Evolutionary conservation across 768 basidiomycete genomes (phyloP).

Genomic region (Tricholoma flavovirens): DNA sequence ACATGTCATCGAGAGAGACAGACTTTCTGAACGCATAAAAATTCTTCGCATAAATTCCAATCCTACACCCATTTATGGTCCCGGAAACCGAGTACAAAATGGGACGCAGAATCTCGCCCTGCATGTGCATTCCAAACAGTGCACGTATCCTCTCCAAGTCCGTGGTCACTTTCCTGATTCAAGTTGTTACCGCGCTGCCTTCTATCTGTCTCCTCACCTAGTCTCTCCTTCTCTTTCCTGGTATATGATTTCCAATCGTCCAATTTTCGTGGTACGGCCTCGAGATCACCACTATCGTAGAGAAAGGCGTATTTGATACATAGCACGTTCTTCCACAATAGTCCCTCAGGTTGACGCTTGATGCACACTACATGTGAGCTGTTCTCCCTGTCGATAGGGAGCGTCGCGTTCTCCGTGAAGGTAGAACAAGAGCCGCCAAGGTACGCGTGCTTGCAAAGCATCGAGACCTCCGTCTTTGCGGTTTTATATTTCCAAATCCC

Average conservation of each 20-base stretch:
- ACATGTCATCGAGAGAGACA: no score
- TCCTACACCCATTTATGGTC: no score
- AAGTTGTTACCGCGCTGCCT: conserved; percentile 14
- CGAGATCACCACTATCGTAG: conserved; percentile 14
- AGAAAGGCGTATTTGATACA: conserved; percentile 20
- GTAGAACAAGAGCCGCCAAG: conserved; percentile 22
- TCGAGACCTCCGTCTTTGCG: conserved; percentile 3
- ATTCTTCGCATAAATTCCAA: no score
- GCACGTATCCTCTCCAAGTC: conserved; percentile 26
- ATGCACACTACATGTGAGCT: conserved; percentile 20
- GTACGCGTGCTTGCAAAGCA: background rate
- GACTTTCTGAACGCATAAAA: no score
- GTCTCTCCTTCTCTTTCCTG: background rate
- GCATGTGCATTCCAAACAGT: conserved; percentile 22
- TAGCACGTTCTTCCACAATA: conserved; percentile 22
- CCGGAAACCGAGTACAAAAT: no score
- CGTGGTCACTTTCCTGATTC: conserved; percentile 17
- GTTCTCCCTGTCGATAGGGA: conserved; percentile 16
- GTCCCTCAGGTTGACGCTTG: conserved; percentile 7
- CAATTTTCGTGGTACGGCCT: conserved; percentile 1
- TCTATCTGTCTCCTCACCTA: conserved; percentile 22
- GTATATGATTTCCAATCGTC: background rate
- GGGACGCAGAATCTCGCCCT: conserved; percentile 20
- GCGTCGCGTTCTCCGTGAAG: conserved; percentile 26
- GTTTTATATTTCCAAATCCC: conserved; percentile 17